Percentiles rank a stretch among this genome's conserved stretches.
These are phyloP conservation scores for Sugiyamaella japonica DNA, from an alignment of 1,139 yeast genomes.

Conservation along the genomic window DNA sequence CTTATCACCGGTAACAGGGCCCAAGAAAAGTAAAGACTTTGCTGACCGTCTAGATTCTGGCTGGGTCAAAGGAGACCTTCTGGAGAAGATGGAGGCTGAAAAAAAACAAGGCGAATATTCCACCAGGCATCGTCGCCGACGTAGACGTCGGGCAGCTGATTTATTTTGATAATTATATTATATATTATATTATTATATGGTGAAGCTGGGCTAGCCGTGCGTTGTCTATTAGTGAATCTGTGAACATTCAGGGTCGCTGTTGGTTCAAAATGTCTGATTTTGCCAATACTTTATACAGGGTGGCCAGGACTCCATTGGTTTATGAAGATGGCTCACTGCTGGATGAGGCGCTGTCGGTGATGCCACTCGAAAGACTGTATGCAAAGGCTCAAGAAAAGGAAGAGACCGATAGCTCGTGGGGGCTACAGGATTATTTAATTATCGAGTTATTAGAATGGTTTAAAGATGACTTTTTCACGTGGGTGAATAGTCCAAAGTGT, in stretches of 20 bases:
- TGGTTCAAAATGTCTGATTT: slow-evolving; percentile 12
- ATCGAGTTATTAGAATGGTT: slow-evolving; percentile 69
- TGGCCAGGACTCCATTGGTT: slow-evolving; percentile 34
- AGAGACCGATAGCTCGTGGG: slow-evolving; percentile 39
- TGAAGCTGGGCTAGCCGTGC: neutral
- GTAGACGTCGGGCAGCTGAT: slow-evolving; percentile 23
- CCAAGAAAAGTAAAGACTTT: slow-evolving; percentile 11
- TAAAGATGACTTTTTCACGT: slow-evolving; percentile 73
- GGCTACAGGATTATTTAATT: slow-evolving; percentile 70
- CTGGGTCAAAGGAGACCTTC: slow-evolving; percentile 24
- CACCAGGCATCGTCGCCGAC: neutral
- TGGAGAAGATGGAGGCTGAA: slow-evolving; percentile 11
- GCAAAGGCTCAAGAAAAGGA: slow-evolving; percentile 44
- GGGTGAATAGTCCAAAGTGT: slow-evolving; percentile 79
- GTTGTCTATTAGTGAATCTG: neutral
- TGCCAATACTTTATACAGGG: slow-evolving; percentile 14
- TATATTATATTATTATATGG: neutral
- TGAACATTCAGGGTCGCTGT: neutral
- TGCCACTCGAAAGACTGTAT: slow-evolving; percentile 43
- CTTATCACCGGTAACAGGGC: neutral
- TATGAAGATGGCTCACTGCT: slow-evolving; percentile 41
- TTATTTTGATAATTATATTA: slow-evolving; percentile 18
- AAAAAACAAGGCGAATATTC: neutral
- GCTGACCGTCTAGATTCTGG: slow-evolving; percentile 12
- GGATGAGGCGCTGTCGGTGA: slow-evolving; percentile 44